A percentile compares a stretch with the other conserved stretches of the same genome.
phyloP scores from a whole-genome alignment of 2,329 filamentous ascomycete genomes.

The Trichoderma sp. region DNA sequence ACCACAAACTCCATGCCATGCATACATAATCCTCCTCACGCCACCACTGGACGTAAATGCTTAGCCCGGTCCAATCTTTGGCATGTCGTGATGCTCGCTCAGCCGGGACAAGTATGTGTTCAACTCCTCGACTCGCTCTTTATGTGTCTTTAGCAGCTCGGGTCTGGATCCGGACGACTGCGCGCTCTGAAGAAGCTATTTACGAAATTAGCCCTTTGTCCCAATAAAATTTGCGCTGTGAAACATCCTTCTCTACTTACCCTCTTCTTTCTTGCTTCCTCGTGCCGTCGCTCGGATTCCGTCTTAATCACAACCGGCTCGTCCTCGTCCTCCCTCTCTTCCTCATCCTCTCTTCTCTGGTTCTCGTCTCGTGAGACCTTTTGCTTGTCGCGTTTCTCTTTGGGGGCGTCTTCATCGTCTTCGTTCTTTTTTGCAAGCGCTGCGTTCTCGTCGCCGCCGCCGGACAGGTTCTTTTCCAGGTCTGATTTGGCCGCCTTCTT shows the following conservation, averaged over 20 bases:
- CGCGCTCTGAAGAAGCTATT: slow-evolving; percentile 77
- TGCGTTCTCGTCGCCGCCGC: slow-evolving; percentile 35
- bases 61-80: slow-evolving; percentile 65
- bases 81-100: slow-evolving; percentile 98
- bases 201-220: background rate
- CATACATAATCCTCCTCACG: background rate
- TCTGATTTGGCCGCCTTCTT: slow-evolving; percentile 63
- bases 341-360: slow-evolving; percentile 35
- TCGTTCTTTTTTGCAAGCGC: slow-evolving; percentile 29
- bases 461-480: slow-evolving; percentile 53
- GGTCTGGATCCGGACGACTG: slow-evolving; percentile 61
- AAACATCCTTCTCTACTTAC: slow-evolving; percentile 52
- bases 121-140: slow-evolving; percentile 92
- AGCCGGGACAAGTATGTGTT: slow-evolving; percentile 91
- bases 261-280: slow-evolving; percentile 80
- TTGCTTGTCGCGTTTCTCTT: slow-evolving; percentile 37
- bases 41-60: background rate
- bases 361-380: slow-evolving; percentile 17
- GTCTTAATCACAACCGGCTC: slow-evolving; percentile 65
- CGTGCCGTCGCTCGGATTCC: slow-evolving; percentile 78
- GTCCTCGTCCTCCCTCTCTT: slow-evolving; percentile 40
- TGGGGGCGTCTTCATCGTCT: slow-evolving; percentile 35
- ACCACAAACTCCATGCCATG: slow-evolving; percentile 35
- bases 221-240: background rate
- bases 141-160: slow-evolving; percentile 93